A percentile compares a stretch with the other conserved stretches of the same genome.
Conservation (phyloP, 2,329 filamentous ascomycete genomes). For the Alternaria ventricosa region DNA sequence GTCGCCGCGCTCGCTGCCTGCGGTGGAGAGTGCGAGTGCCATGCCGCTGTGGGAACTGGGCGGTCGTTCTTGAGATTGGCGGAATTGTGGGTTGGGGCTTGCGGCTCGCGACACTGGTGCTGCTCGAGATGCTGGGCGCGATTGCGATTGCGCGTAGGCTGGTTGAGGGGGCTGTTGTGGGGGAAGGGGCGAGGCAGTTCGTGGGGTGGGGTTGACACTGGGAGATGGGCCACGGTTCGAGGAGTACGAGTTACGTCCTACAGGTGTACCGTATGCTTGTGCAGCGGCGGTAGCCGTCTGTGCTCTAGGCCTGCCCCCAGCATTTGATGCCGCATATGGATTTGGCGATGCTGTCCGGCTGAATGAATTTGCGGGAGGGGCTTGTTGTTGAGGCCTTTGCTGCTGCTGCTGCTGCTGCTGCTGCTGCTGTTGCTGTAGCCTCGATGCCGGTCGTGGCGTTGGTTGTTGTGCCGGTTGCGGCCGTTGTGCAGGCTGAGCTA, state of each 20-base stretch:
- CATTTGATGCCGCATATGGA: slow-evolving; percentile 59
- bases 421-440: slow-evolving; percentile 2
- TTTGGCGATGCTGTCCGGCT: slow-evolving; percentile 62
- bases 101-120: slow-evolving; percentile 51
- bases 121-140: slow-evolving; percentile 41
- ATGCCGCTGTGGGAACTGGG: slow-evolving; percentile 55
- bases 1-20: slow-evolving; percentile 45
- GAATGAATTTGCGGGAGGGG: slow-evolving; percentile 18
- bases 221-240: slow-evolving; percentile 49
- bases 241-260: slow-evolving; percentile 45
- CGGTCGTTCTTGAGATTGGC: slow-evolving; percentile 56
- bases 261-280: slow-evolving; percentile 41
- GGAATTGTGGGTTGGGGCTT: slow-evolving; percentile 62
- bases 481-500: background rate
- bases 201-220: slow-evolving; percentile 42
- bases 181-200: slow-evolving; percentile 52
- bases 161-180: slow-evolving; percentile 51
- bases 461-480: slow-evolving; percentile 2
- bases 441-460: slow-evolving; percentile 3
- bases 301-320: slow-evolving; percentile 41
- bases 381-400: slow-evolving; percentile 4
- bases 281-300: slow-evolving; percentile 48
- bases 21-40: slow-evolving; percentile 54
- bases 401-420: slow-evolving; percentile 6
- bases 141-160: slow-evolving; percentile 26